Percentiles rank a stretch among this genome's conserved stretches.
Evolutionary conservation across 2,329 filamentous ascomycete genomes (phyloP).

Genomic region (Pseudogymnoascus sp.): DNA sequence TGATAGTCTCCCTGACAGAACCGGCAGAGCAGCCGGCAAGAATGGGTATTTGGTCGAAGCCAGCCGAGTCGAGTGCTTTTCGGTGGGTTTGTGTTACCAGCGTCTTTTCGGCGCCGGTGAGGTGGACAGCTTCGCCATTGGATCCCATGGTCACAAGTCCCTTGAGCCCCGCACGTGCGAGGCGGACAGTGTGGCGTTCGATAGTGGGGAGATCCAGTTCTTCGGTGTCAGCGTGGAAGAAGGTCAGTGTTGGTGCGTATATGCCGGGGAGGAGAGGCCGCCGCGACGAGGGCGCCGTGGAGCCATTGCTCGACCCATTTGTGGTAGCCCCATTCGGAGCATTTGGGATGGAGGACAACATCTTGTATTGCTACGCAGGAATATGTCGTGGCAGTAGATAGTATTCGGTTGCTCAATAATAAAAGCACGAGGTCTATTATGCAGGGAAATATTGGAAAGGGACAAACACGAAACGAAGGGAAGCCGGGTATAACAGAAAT

Average conservation of each 20-base stretch:
- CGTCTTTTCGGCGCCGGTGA: slow-evolving; percentile 68
- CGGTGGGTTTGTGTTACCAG: slow-evolving; percentile 69
- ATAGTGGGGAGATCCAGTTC: slow-evolving; percentile 74
- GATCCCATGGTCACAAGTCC: slow-evolving; percentile 84
- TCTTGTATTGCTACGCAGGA: neutral
- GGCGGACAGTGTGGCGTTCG: slow-evolving; percentile 70
- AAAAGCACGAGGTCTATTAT: neutral
- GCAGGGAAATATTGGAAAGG: neutral
- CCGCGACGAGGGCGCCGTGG: slow-evolving; percentile 29
- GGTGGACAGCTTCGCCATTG: slow-evolving; percentile 83
- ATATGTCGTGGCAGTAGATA: neutral
- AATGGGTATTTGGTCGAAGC: slow-evolving; percentile 67
- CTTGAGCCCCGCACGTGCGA: slow-evolving; percentile 68
- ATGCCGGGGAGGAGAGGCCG: slow-evolving; percentile 68
- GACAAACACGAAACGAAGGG: neutral
- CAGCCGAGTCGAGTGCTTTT: slow-evolving; percentile 72
- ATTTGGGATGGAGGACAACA: neutral
- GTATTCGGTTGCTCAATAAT: neutral
- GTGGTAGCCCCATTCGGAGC: neutral
- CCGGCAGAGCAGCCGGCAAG: slow-evolving; percentile 77
- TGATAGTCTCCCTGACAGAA: slow-evolving; percentile 72
- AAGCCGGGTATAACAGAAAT: neutral
- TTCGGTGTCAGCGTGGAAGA: slow-evolving; percentile 77
- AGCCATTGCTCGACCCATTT: slow-evolving; percentile 24
- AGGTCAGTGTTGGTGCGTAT: slow-evolving; percentile 85